Percentiles rank a stretch among this genome's conserved stretches.
phyloP scores from a whole-genome alignment of 495 filamentous ascomycete genomes.

The Aspergillus leporis region DNA sequence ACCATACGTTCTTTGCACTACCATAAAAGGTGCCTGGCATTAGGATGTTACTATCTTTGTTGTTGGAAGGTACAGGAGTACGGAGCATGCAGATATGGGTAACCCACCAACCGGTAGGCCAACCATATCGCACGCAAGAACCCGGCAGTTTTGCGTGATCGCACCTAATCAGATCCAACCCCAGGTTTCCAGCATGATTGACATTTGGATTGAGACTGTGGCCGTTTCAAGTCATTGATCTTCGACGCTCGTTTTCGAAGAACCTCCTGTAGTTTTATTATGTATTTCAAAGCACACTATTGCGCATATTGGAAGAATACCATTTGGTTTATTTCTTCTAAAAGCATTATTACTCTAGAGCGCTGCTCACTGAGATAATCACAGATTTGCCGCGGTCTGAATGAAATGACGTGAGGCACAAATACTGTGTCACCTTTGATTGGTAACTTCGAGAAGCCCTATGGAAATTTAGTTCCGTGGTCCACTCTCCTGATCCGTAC shows the following conservation, averaged over 20 bases:
- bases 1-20: background rate
- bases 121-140: constrained; percentile 16
- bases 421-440: background rate
- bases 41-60: too few species aligned
- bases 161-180: constrained; percentile 26
- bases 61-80: background rate
- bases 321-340: background rate
- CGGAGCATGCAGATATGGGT: background rate
- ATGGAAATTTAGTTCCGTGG: constrained; percentile 2
- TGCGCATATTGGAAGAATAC: background rate
- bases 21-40: too few species aligned
- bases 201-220: background rate
- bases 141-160: constrained; percentile 39
- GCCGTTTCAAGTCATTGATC: constrained; percentile 1
- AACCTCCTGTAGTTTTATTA: background rate
- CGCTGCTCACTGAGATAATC: background rate
- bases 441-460: constrained; percentile 7
- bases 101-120: background rate
- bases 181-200: constrained; percentile 16
- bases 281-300: too few species aligned
- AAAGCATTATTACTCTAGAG: constrained; percentile 4
- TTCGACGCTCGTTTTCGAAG: background rate
- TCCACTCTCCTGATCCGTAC: background rate
- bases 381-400: background rate
- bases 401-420: constrained; percentile 5